Base-by-base conservation (phyloP, 768 basidiomycete species). In the Mycena floridula region DNA sequence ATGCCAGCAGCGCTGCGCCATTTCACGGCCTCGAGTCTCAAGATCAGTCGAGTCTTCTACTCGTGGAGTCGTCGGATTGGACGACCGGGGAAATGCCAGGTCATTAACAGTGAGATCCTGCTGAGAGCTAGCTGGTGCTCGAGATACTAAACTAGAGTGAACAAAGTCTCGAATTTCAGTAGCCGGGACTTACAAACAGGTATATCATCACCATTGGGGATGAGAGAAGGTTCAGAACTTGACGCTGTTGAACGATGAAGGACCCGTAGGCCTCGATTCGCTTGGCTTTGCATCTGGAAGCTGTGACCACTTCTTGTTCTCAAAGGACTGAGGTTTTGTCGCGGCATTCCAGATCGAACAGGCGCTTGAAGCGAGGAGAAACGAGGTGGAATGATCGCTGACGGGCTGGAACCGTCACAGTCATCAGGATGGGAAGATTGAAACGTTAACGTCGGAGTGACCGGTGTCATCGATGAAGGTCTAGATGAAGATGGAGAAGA, bases 201-300 rank as follows among this genome's bases (percentile, higher is more conserved):
- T 11, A 58, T 55, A 27, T 79, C 81, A 45, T 79, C 77, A 27
- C 66, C 66, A 24, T 56, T 62, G 20, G 81, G 71, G 40, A 89
- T 59, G 37, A 90, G 69, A 4, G 87, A 89, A n/a, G 88, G 88
- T 61, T 90, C 88, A 40, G 88, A 90, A 48, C 74, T 84, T 39
- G 84, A 89, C 38, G 87, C 85, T 5, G 75, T 77, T 27, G 83
- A 80, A 28, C 81, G 81, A 55, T 82, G 82, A 46, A 83, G 73
- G n/a, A 77, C 75, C 7, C 78, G 76, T 37, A 86, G 68, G 40
- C 71, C 71, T 23, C 67, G 53, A 21, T 45, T 68, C 60, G 49
- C 62, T 59, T 24, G 59, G 41, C 32, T 54, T 57, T 27, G 61
- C 54, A 36, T 60, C 53, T 25, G 51, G 42, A 27, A 58, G 44